A percentile compares a stretch with the other conserved stretches of the same genome.
These are phyloP conservation scores for Colletotrichum viniferum DNA, from an alignment of 2,329 filamentous ascomycete species.

Conservation along the genomic window DNA sequence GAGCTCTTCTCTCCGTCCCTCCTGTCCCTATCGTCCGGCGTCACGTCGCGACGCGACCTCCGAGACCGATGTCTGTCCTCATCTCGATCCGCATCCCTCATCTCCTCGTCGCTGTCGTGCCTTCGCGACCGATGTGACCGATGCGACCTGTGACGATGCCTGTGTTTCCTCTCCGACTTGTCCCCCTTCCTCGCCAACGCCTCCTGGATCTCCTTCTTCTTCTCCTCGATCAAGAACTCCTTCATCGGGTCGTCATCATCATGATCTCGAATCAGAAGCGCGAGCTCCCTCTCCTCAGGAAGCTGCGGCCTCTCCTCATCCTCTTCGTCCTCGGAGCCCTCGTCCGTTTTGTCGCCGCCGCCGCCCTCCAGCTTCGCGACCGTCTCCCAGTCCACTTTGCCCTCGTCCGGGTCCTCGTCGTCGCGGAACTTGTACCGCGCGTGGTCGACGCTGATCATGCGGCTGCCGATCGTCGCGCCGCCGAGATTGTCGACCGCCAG, in stretches of 20 bases:
- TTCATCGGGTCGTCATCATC: slow-evolving; percentile 99
- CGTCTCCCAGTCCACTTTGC: slow-evolving; percentile 63
- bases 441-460: slow-evolving; percentile 87
- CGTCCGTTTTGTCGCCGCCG: slow-evolving; percentile 49
- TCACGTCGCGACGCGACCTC: slow-evolving; percentile 43
- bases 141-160: slow-evolving; percentile 51
- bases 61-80: slow-evolving; percentile 29
- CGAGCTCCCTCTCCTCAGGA: slow-evolving; percentile 82
- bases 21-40: slow-evolving; percentile 30
- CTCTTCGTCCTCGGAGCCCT: slow-evolving; percentile 47
- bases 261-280: slow-evolving; percentile 75
- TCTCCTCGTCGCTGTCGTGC: slow-evolving; percentile 29
- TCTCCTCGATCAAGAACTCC: slow-evolving; percentile 84
- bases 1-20: slow-evolving; percentile 26
- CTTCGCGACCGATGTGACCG: slow-evolving; percentile 47
- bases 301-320: slow-evolving; percentile 64
- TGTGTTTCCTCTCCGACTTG: slow-evolving; percentile 53
- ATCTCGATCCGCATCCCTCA: slow-evolving; percentile 31
- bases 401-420: slow-evolving; percentile 70
- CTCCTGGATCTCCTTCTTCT: slow-evolving; percentile 83
- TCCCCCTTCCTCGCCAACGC: slow-evolving; percentile 62
- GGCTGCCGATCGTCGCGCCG: slow-evolving; percentile 81
- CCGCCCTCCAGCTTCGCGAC: slow-evolving; percentile 58
- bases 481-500: slow-evolving; percentile 95
- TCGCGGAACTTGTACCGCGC: slow-evolving; percentile 89